phyloP scores from a whole-genome alignment of 2,329 filamentous ascomycete species.

The Trichoderma lentiforme region DNA sequence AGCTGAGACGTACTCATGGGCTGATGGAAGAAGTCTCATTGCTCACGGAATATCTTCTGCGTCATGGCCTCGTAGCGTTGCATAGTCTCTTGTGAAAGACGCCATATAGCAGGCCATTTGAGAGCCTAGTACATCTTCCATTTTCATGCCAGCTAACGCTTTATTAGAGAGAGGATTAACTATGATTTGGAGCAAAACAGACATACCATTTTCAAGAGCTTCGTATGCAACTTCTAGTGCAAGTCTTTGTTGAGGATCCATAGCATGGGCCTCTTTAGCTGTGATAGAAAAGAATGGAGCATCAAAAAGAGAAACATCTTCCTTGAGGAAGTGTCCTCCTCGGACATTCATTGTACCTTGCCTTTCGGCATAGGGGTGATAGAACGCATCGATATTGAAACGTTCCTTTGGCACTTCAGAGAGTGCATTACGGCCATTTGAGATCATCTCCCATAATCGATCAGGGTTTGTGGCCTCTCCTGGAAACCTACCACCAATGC shows the following conservation, averaged over 20 bases:
- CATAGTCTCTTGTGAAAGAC: too few relatives aligned
- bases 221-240: slow-evolving; percentile 29
- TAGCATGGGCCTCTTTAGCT: slow-evolving; percentile 23
- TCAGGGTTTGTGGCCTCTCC: not conserved
- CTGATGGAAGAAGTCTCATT: too few relatives aligned
- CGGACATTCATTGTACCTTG: not conserved
- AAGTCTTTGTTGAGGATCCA: slow-evolving; percentile 31
- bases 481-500: not conserved
- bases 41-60: too few relatives aligned
- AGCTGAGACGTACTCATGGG: too few relatives aligned
- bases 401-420: not conserved
- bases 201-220: slow-evolving; percentile 24
- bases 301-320: slow-evolving; percentile 26
- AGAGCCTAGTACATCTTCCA: too few relatives aligned
- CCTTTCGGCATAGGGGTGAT: not conserved
- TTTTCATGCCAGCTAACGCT: too few relatives aligned
- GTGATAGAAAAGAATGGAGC: slow-evolving; percentile 26
- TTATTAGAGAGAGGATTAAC: too few relatives aligned
- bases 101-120: too few relatives aligned
- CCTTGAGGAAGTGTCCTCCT: slow-evolving; percentile 29
- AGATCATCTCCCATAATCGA: not conserved
- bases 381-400: not conserved
- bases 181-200: too few relatives aligned
- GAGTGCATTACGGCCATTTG: not conserved
- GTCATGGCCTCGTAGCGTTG: too few relatives aligned